A percentile compares a stretch with the other conserved stretches of the same genome.
phyloP scores from a whole-genome alignment of 306 rosid genomes.

The Cucurbita moschata region DNA sequence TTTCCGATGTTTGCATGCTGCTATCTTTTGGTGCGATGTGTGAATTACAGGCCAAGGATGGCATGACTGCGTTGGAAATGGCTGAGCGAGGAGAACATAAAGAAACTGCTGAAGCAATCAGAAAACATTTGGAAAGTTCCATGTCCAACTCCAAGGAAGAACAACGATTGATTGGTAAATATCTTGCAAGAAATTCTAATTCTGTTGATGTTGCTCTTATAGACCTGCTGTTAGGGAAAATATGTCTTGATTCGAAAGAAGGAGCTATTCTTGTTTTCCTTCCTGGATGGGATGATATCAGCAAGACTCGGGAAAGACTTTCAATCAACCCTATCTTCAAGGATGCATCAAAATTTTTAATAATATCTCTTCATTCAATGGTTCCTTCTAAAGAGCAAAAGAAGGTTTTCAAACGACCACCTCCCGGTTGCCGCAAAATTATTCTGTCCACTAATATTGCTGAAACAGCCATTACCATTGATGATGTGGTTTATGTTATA shows the following conservation, averaged over 20 bases:
- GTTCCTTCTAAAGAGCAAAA: slow-evolving; percentile 66
- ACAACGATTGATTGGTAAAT: slow-evolving; percentile 33
- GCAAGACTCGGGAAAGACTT: slow-evolving; percentile 50
- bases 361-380: slow-evolving; percentile 77
- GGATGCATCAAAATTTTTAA: slow-evolving; percentile 26
- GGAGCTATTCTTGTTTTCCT: slow-evolving; percentile 93
- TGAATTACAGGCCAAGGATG: slow-evolving; percentile 52
- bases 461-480: slow-evolving; percentile 90
- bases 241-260: slow-evolving; percentile 59
- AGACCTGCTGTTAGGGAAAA: slow-evolving; percentile 55
- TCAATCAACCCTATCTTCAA: slow-evolving; percentile 39
- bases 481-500: slow-evolving; percentile 85
- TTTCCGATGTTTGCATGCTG: slow-evolving; percentile 64
- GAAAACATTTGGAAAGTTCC: slow-evolving; percentile 32
- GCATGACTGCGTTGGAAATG: slow-evolving; percentile 49
- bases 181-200: slow-evolving; percentile 52
- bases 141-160: slow-evolving; percentile 34
- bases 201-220: slow-evolving; percentile 53
- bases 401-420: slow-evolving; percentile 54
- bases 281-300: slow-evolving; percentile 97
- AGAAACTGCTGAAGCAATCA: slow-evolving; percentile 47
- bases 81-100: slow-evolving; percentile 48
- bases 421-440: slow-evolving; percentile 73
- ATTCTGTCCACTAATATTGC: slow-evolving; percentile 89
- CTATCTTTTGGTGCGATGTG: slow-evolving; percentile 69